These are phyloP conservation scores for Megacollybia platyphylla DNA, from an alignment of 1,284 basidiomycete genomes.

Conservation along the genomic window DNA sequence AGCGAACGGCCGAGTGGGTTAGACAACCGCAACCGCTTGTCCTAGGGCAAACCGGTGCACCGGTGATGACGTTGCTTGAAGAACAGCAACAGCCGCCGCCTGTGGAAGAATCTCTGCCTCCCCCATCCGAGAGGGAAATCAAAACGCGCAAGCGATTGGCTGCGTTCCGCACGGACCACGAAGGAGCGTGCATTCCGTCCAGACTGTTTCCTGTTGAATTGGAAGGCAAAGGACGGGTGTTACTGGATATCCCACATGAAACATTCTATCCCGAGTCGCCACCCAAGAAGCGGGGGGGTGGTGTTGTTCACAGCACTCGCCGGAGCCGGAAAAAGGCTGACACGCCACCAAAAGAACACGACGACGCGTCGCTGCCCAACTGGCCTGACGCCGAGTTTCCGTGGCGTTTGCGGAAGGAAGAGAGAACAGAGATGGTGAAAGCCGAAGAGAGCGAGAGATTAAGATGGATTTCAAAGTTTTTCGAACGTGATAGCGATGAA, in stretches of 20 bases:
- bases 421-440: conserved; percentile 34
- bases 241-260: conserved; percentile 35
- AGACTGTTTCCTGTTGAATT: conserved; percentile 47
- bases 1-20: conserved; percentile 42
- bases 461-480: conserved; percentile 41
- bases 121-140: conserved; percentile 44
- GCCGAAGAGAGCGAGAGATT: conserved; percentile 45
- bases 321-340: neutral
- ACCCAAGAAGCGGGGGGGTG: conserved; percentile 26
- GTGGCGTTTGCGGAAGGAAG: conserved; percentile 49
- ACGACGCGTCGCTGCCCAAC: conserved; percentile 33
- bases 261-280: conserved; percentile 14
- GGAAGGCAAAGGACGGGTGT: conserved; percentile 52
- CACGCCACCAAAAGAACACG: conserved; percentile 7
- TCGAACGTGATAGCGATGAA: conserved; percentile 47
- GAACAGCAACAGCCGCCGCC: conserved; percentile 15
- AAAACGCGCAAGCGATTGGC: conserved; percentile 50
- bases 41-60: conserved; percentile 25
- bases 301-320: conserved; percentile 6
- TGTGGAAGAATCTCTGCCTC: conserved; percentile 14
- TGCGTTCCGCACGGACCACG: conserved; percentile 31
- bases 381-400: conserved; percentile 71
- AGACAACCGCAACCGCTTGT: conserved; percentile 34
- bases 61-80: conserved; percentile 20
- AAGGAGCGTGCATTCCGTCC: conserved; percentile 11